These are phyloP conservation scores for Nowakowskiella sp. DNA, from an alignment of 192 early-diverging fungal genomes.

Conservation along the genomic window DNA sequence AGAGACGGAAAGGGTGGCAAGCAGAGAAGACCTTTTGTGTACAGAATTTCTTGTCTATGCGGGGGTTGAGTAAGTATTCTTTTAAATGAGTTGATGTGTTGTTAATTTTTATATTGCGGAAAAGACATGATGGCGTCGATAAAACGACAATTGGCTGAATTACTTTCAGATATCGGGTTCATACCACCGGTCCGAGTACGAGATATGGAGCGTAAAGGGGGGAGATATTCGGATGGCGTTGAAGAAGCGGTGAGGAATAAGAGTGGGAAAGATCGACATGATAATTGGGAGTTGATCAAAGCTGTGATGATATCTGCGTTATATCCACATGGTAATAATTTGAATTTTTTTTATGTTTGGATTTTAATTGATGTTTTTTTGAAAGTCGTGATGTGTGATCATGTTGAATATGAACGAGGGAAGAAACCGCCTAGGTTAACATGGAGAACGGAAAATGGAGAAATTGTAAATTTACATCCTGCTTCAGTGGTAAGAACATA, in stretches of 20 bases:
- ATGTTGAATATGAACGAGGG: background rate
- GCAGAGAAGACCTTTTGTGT: conserved; percentile 23
- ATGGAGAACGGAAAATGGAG: conserved; percentile 18
- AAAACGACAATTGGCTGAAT: conserved; percentile 36
- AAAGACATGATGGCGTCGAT: conserved; percentile 27
- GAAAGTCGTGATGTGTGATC: background rate
- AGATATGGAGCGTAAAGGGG: conserved; percentile 28
- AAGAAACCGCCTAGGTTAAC: background rate
- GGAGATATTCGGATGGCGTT: conserved; percentile 20
- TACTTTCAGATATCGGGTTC: conserved; percentile 35
- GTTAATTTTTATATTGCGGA: background rate
- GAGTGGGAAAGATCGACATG: background rate
- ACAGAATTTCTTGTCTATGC: conserved; percentile 32
- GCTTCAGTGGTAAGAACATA: conserved; percentile 20
- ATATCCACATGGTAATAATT: conserved; percentile 26
- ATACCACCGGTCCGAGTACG: conserved; percentile 10
- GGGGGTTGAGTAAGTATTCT: conserved; percentile 10
- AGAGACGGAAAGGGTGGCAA: conserved; percentile 15
- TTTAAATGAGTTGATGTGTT: background rate
- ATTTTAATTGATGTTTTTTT: background rate
- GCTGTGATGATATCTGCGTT: conserved; percentile 23
- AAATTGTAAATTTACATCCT: conserved; percentile 33
- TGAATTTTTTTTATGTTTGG: conserved; percentile 3
- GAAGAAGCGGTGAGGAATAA: conserved; percentile 13
- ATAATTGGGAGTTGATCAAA: conserved; percentile 28